Conservation (phyloP, 2,329 filamentous ascomycete genomes). For the Clonostachys solani region DNA sequence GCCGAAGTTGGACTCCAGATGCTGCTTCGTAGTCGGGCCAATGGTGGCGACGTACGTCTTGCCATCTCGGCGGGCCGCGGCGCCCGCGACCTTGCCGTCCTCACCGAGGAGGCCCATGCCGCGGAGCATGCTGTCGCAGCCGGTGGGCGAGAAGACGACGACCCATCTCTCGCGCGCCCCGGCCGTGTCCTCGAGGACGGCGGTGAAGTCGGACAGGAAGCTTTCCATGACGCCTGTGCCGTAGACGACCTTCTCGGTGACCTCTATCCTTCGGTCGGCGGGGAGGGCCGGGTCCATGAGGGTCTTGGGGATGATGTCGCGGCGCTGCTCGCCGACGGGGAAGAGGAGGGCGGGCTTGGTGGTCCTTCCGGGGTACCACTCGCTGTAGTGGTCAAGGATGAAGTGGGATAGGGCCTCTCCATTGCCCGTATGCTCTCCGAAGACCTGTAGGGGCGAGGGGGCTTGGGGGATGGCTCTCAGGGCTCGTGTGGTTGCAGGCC, state of each 20-base stretch:
- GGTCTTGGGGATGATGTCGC: conserved; percentile 85
- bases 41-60: conserved; percentile 76
- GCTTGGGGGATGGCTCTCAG: conserved; percentile 50
- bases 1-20: conserved; percentile 60
- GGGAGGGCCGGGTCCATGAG: conserved; percentile 57
- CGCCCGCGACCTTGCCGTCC: conserved; percentile 17
- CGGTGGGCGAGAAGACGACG: conserved; percentile 68
- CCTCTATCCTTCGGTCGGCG: conserved; percentile 47
- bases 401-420: conserved; percentile 74
- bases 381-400: conserved; percentile 74
- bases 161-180: conserved; percentile 56
- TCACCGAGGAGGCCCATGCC: conserved; percentile 47
- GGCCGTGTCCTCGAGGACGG: conserved; percentile 40
- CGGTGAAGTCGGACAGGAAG: conserved; percentile 65
- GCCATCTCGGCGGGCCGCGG: conserved; percentile 44
- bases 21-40: conserved; percentile 83
- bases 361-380: conserved; percentile 37
- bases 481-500: conserved; percentile 74
- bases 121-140: conserved; percentile 56
- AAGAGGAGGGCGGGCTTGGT: conserved; percentile 66
- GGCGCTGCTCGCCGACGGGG: conserved; percentile 81
- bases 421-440: conserved; percentile 79
- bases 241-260: conserved; percentile 82
- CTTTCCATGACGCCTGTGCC: conserved; percentile 78
- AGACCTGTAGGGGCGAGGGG: conserved; percentile 51